phyloP scores from a whole-genome alignment of 208 protist species.

The Leishmania aethiopica region DNA sequence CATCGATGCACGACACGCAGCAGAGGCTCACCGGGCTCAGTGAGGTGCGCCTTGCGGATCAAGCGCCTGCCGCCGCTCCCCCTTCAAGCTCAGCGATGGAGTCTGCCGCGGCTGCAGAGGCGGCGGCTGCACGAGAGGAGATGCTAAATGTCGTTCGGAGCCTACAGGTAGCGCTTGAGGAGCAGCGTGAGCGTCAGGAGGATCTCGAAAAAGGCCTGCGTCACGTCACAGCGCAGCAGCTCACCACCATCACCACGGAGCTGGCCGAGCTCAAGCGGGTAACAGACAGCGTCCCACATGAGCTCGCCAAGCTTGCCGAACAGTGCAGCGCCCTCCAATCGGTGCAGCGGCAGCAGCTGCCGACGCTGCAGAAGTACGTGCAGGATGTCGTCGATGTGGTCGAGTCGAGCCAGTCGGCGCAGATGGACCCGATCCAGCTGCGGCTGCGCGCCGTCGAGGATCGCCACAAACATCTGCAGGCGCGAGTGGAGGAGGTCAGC shows the following conservation, averaged over 20 bases:
- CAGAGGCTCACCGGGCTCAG: not conserved
- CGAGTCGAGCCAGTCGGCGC: constrained; percentile 20
- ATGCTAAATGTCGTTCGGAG: not conserved
- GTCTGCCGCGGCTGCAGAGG: not conserved
- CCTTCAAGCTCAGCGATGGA: not conserved
- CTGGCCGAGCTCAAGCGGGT: constrained; percentile 8
- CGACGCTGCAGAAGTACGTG: constrained; percentile 32
- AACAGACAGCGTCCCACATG: not conserved
- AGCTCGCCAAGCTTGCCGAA: constrained; percentile 8
- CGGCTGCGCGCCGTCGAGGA: constrained; percentile 27
- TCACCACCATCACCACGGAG: constrained; percentile 3
- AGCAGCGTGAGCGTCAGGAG: constrained; percentile 5
- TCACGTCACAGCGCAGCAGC: constrained; percentile 5
- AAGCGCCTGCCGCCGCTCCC: not conserved
- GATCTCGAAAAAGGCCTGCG: not conserved
- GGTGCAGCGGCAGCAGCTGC: constrained; percentile 33
- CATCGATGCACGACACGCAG: constrained; percentile 1
- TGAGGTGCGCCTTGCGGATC: not conserved
- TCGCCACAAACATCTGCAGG: constrained; percentile 15
- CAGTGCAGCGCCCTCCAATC: constrained; percentile 18
- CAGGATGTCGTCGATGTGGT: constrained; percentile 26
- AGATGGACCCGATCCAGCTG: constrained; percentile 23
- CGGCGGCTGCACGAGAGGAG: not conserved
- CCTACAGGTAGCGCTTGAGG: constrained; percentile 3
- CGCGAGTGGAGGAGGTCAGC: constrained; percentile 15